Evolutionary conservation across 2,329 filamentous ascomycete genomes (phyloP).

Genomic region (Xylariaceae sp.): DNA sequence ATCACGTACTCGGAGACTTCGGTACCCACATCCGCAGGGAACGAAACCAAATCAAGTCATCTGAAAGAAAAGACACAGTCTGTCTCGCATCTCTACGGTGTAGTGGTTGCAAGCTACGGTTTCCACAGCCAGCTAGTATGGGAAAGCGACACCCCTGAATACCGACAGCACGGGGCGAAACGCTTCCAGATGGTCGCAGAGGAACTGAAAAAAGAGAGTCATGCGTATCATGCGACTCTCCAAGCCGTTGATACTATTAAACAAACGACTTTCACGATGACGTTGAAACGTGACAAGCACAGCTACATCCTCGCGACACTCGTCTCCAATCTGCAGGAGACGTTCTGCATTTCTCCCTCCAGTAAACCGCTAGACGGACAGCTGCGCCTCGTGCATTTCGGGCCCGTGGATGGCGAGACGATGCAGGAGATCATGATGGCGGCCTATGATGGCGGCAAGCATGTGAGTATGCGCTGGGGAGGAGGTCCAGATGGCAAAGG

Average conservation of each 20-base stretch:
- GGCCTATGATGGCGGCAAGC: constrained; percentile 54
- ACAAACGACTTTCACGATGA: not conserved
- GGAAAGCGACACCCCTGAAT: constrained; percentile 80
- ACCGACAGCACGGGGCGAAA: constrained; percentile 69
- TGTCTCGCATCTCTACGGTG: constrained; percentile 55
- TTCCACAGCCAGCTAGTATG: constrained; percentile 85
- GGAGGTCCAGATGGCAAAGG: constrained; percentile 1
- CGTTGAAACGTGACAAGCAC: constrained; percentile 46
- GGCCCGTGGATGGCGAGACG: constrained; percentile 55
- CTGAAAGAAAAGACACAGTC: constrained; percentile 30
- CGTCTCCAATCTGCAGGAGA: constrained; percentile 75
- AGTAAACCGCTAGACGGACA: constrained; percentile 65
- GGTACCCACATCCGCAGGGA: constrained; percentile 7
- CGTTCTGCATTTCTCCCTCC: constrained; percentile 74
- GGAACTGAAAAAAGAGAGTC: constrained; percentile 58
- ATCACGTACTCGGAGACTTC: constrained; percentile 35
- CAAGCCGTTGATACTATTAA: constrained; percentile 30
- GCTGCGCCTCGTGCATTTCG: constrained; percentile 71
- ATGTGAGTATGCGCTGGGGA: constrained; percentile 48
- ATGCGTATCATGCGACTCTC: constrained; percentile 46
- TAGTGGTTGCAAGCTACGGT: constrained; percentile 84
- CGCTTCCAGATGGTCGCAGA: constrained; percentile 82
- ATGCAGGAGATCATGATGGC: constrained; percentile 72
- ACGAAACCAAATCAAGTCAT: not conserved
- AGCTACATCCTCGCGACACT: constrained; percentile 72